These are phyloP conservation scores for Ceratobasidium sp. DNA, from an alignment of 1,284 basidiomycete species.

Conservation along the genomic window DNA sequence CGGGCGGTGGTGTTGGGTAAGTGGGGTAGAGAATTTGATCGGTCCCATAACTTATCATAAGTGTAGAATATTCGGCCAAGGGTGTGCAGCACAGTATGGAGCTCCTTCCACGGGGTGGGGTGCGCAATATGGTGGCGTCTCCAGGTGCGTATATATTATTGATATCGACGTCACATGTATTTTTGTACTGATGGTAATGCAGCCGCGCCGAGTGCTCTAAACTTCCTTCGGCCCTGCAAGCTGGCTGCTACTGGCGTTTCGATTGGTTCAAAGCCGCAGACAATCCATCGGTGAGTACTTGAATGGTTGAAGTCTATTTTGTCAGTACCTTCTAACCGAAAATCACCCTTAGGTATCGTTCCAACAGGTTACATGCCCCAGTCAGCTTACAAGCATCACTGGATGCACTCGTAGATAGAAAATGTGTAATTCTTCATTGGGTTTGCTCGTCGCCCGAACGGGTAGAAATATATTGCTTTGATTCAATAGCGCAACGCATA, in stretches of 20 bases:
- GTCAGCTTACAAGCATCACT: conserved; percentile 23
- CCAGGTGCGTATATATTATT: conserved; percentile 30
- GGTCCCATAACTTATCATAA: not conserved
- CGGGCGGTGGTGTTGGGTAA: conserved; percentile 41
- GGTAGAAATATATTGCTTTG: too few relatives aligned
- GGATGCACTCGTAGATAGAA: conserved; percentile 15
- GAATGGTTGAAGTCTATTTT: not conserved
- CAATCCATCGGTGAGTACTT: conserved; percentile 28
- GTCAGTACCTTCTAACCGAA: not conserved
- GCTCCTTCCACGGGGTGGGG: conserved; percentile 36
- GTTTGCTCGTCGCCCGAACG: too few relatives aligned
- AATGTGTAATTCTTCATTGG: not conserved
- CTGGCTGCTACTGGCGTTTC: conserved; percentile 40
- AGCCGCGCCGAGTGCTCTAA: conserved; percentile 35
- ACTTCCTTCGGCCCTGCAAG: conserved; percentile 36
- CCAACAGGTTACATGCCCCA: conserved; percentile 17
- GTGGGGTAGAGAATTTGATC: not conserved
- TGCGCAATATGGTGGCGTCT: conserved; percentile 38
- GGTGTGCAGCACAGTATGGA: conserved; percentile 41
- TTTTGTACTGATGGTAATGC: too few relatives aligned
- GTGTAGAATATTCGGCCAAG: conserved; percentile 30
- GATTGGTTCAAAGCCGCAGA: conserved; percentile 38
- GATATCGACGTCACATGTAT: too few relatives aligned
- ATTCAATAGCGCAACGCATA: too few relatives aligned
- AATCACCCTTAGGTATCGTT: not conserved